Percentiles rank a stretch among this genome's conserved stretches.
Evolutionary conservation across 805 yeast species (phyloP).

Genomic region (Metschnikowia cerradonensis): DNA sequence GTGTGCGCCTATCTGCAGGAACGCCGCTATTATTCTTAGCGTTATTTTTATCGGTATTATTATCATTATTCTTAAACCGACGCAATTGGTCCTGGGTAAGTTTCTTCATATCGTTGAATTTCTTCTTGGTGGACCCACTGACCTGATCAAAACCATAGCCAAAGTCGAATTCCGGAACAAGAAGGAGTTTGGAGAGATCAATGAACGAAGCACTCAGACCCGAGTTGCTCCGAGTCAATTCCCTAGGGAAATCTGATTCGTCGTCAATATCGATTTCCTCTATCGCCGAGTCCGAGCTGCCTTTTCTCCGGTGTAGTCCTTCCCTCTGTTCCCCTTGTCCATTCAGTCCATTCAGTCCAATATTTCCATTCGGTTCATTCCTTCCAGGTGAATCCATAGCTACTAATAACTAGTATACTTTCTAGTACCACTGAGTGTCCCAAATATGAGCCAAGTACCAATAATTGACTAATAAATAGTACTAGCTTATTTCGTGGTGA

Average conservation of each 20-base stretch:
- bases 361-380: no score
- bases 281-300: background rate
- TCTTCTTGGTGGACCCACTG: conserved; percentile 33
- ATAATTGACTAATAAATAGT: no score
- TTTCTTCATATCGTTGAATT: conserved; percentile 32
- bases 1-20: background rate
- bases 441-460: no score
- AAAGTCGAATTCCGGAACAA: conserved; percentile 41
- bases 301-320: background rate
- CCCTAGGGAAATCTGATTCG: conserved; percentile 1
- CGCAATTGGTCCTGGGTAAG: conserved; percentile 32
- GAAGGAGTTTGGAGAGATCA: conserved; percentile 35
- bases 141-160: conserved; percentile 36
- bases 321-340: no score
- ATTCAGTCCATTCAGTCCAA: no score
- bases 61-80: conserved; percentile 22
- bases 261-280: conserved; percentile 1
- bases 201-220: conserved; percentile 27
- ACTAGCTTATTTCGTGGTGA: no score
- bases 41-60: conserved; percentile 9
- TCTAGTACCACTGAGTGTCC: no score
- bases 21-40: conserved; percentile 8
- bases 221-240: conserved; percentile 14
- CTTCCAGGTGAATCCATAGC: no score
- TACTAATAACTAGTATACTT: no score